Evolutionary conservation across 495 filamentous ascomycete species (phyloP), one percentile per base, ranked within the genome.

Genomic region (Penicillium lagena): DNA sequence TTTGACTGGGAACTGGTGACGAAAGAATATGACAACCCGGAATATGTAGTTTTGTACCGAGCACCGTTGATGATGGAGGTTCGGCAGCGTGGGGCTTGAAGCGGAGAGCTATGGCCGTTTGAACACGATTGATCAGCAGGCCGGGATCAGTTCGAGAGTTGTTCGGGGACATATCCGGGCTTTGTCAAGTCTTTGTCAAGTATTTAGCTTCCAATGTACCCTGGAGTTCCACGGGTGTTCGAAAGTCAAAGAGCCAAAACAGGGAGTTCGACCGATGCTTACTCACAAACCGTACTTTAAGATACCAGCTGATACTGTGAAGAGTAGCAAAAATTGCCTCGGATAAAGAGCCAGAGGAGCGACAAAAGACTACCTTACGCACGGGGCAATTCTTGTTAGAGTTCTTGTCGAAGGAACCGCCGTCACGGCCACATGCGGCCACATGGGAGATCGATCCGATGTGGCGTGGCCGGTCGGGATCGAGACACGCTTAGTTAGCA

Each of bases 1-100:
- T 76, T 73, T 59, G 70, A 77, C 13, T 50, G 42, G 42, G 45
- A 46, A 29, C 29, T 39, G 7, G 35, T 45, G 11, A 44, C 45
- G n/a, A 38, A 38, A 32, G 7, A 33, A 27, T 45, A 37, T 15
- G 28, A 49, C 28, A 33, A 43, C 11, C 40, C 45, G 0, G 45
- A 42, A 11, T 45, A 52, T 17, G 12, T 52, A 12, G 49, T 52
- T 42, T 13, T 45, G 14, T 56, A 45, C 12, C 34, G 52, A 37
- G 28, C 22, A 12, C 50, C 46, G 14, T 29, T 29, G 45, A 40
- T 29, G 36, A 49, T 42, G 46, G 45, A 38, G n/a, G 41, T 22
- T 4, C 22, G 4, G 22, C 0, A 22, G 22, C 22, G 32, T 34
- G 32, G 32, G 4, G n/a, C 32, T 10, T 12, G 32, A 6, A 34